Evolutionary conservation across 1,284 basidiomycete species (phyloP).

Genomic region (Ceratobasidium sp.): DNA sequence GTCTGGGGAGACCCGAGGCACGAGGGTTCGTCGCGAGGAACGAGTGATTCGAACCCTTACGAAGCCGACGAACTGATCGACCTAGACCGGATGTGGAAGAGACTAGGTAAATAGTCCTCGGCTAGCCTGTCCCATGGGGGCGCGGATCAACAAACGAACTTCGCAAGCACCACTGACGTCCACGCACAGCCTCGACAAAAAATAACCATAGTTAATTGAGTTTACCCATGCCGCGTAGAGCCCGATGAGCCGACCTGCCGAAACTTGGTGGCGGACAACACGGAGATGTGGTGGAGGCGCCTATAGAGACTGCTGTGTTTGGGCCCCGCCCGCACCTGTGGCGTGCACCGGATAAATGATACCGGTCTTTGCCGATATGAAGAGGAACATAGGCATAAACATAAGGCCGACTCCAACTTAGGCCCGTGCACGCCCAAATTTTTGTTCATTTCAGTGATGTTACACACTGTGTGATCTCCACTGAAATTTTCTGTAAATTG

Average conservation of each 20-base stretch:
- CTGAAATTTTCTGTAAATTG: neutral
- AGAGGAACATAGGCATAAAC: neutral
- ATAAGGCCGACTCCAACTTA: neutral
- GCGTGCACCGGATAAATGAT: too few species aligned
- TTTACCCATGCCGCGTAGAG: neutral
- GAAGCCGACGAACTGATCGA: neutral
- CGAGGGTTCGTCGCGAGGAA: too few species aligned
- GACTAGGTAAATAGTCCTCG: too few species aligned
- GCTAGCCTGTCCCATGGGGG: constrained; percentile 23
- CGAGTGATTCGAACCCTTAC: too few species aligned
- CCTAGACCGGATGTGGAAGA: constrained; percentile 23
- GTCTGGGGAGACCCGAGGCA: too few species aligned
- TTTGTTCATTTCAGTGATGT: constrained; percentile 8
- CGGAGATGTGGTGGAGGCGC: neutral
- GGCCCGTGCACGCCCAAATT: neutral
- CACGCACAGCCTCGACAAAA: constrained; percentile 8
- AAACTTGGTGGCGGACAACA: neutral
- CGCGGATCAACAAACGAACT: constrained; percentile 12
- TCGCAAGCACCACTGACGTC: constrained; percentile 3
- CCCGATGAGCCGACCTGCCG: neutral
- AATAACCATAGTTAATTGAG: neutral
- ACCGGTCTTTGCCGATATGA: neutral
- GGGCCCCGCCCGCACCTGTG: neutral
- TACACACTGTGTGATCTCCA: too few species aligned
- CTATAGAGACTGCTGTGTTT: neutral